Base-by-base conservation (phyloP, 768 basidiomycete species). In the Auricularia sp. region DNA sequence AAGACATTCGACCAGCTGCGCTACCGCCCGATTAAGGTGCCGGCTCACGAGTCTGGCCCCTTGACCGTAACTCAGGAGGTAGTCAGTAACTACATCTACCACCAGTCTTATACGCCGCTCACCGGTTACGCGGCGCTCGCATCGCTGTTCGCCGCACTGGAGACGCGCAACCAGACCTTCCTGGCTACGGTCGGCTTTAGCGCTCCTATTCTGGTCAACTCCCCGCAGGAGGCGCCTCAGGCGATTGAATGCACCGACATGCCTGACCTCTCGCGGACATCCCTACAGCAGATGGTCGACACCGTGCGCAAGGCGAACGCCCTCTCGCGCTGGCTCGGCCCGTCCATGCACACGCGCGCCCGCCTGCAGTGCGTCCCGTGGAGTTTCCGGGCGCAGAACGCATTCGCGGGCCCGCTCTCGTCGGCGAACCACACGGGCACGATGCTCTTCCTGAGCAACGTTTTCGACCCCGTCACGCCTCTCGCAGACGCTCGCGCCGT, bases 381-480 rank as follows among this genome's bases (percentile, higher is more conserved):
- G 56, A 29, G 14, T 4, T 6, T 59, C 24, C 56, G 56, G 11
- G 44, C 42, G 64, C n/a, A 11, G 14, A 21, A 42, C 64, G 18
- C 10, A 11, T 65, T 18, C 47, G 42, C 42, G 13, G 34, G 59
- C 24, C 39, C 21, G 44, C 44, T 14, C 16, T 3, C 3, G 59
- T 37, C 33, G 24, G 24, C 10, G 29, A 45, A 14, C 29, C 47
- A 34, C 42, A 65, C 29, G 14, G 64, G 59, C 7, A 61, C 56
- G 58, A 42, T 65, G 29, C 58, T 61, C 21, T 33, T 65, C 36
- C 39, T 39, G 6, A 65, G 59, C 42, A 61, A 42, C 61, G 36
- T 11, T 33, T 42, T 61, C 58, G 64, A 24, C 34, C 61, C 34
- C 13, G 59, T 65, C 54, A 59, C 56, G 29, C 56, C 56, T 6